Evolutionary conservation across 139 green algal genomes (phyloP).

Genomic region (Spirogloea muscicola): DNA sequence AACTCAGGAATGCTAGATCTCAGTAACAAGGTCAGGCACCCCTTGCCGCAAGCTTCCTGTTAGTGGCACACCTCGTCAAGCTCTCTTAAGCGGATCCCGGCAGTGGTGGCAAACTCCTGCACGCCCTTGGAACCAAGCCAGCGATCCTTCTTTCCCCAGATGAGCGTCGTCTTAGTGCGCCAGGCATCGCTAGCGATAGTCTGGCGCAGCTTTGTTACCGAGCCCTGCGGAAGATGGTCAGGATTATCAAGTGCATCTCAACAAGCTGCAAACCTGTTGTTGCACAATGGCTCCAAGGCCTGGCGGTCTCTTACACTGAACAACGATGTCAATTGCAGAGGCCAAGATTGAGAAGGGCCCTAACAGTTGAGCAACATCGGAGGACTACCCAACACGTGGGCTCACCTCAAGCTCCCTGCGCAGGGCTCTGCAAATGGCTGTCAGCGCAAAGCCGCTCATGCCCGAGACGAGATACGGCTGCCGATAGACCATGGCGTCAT

Average conservation of each 20-base stretch:
- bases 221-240: conserved; percentile 4
- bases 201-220: background rate
- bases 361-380: too few relatives aligned
- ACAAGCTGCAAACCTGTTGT: too few relatives aligned
- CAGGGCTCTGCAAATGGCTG: conserved; percentile 8
- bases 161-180: background rate
- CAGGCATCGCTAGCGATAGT: background rate
- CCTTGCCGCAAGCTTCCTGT: too few relatives aligned
- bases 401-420: conserved; percentile 35
- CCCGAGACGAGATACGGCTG: conserved; percentile 19
- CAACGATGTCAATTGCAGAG: too few relatives aligned
- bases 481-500: conserved; percentile 41
- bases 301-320: too few relatives aligned
- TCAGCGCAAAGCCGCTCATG: conserved; percentile 27
- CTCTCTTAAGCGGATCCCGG: background rate
- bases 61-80: conserved; percentile 14
- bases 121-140: conserved; percentile 21
- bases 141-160: conserved; percentile 5
- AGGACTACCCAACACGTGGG: too few relatives aligned
- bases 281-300: too few relatives aligned
- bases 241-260: too few relatives aligned
- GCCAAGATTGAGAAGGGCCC: too few relatives aligned
- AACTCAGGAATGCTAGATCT: too few relatives aligned
- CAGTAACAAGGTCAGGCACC: too few relatives aligned
- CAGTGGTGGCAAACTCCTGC: background rate